These are phyloP conservation scores for barrel medic (Medicago truncatula) DNA, from an alignment of 306 rosid genomes.

Conservation along the genomic window MtrunA17r5.0-ANR NC_053042.1:30121001-30121500, in stretches of 20 bases:
- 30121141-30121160: not conserved
- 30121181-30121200: too few relatives aligned
- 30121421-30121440: conserved; percentile 11
- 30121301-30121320: conserved; percentile 1
- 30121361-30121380: not conserved
- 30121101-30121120: too few relatives aligned
- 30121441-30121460: not conserved
- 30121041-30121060: too few relatives aligned
- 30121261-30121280: not conserved
- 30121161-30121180: not conserved
- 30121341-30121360: not conserved
- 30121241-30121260: not conserved
- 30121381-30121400: not conserved
- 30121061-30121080: too few relatives aligned
- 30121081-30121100: too few relatives aligned
- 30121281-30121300: not conserved
- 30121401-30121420: not conserved
- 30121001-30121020: not conserved
- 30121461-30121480: not conserved
- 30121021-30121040: not conserved
- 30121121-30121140: conserved; percentile 1
- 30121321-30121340: conserved; percentile 16
- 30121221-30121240: conserved; percentile 9
- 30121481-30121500: not conserved
- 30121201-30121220: conserved; percentile 4